phyloP scores from a whole-genome alignment of 495 filamentous ascomycete species.

The Penicillium bialowiezense region DNA sequence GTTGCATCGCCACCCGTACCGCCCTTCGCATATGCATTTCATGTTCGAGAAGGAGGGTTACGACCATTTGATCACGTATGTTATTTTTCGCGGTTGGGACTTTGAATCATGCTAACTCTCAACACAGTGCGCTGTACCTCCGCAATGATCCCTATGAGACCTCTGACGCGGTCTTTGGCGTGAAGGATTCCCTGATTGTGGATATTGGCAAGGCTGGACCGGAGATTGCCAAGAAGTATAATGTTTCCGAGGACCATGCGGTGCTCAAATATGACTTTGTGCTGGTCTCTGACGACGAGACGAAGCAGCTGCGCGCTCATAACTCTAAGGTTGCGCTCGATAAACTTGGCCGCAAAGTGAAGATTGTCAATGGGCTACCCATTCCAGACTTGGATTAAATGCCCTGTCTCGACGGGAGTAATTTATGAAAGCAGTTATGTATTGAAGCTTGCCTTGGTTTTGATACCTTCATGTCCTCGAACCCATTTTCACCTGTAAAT shows the following conservation, averaged over 20 bases:
- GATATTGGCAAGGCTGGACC: conserved; percentile 64
- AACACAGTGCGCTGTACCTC: conserved; percentile 69
- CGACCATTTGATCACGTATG: conserved; percentile 83
- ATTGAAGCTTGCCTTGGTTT: too few species aligned
- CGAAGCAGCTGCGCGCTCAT: conserved; percentile 60
- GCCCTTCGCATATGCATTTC: conserved; percentile 91
- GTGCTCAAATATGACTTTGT: conserved; percentile 73
- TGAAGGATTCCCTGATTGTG: conserved; percentile 79
- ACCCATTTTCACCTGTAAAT: too few species aligned
- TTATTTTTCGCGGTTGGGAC: conserved; percentile 12
- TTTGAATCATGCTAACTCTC: conserved; percentile 1
- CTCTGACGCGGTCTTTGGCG: conserved; percentile 89
- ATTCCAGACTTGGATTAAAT: conserved; percentile 69
- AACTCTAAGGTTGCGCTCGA: conserved; percentile 72
- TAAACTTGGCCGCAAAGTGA: conserved; percentile 68
- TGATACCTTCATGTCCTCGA: too few species aligned
- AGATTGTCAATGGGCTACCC: conserved; percentile 78
- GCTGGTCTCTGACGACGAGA: conserved; percentile 68
- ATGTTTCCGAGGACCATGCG: conserved; percentile 50
- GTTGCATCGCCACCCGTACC: conserved; percentile 73
- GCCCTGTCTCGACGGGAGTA: too few species aligned
- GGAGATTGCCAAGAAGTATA: conserved; percentile 57
- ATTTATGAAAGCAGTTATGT: too few species aligned
- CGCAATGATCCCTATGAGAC: conserved; percentile 85
- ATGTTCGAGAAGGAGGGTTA: conserved; percentile 88